Evolutionary conservation across 2,329 filamentous ascomycete species (phyloP), one percentile per base, ranked within the genome.

Genomic region (Penicillium sp.): DNA sequence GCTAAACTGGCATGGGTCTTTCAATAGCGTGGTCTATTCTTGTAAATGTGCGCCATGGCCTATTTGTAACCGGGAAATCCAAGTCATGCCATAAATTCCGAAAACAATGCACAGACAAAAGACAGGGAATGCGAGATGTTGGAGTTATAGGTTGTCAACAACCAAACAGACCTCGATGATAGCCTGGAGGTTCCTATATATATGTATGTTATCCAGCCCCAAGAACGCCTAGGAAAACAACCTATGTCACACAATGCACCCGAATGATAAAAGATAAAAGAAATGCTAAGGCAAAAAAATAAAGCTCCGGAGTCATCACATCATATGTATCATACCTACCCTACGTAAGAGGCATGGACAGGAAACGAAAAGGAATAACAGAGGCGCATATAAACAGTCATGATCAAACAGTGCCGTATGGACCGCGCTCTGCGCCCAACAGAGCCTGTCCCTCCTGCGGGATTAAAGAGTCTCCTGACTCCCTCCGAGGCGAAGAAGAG

Each of bases 401-500:
- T 23, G 3, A 52, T 68, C 50, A 74, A 55, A 74, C 66, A 51
- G 68, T 64, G 16, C 72, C 72, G 51, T 75, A 75, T 59, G 63
- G 65, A 41, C 63, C 64, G 3, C 60, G 58, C 12, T 65, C 68
- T 5, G 61, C 55, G 18, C 59, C 52, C 38, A 75, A 59, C 35
- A 75, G 63, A 38, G 66, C 59, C 53, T 68, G 69, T 10, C 62
- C 63, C 51, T 75, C 72, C 25, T 55, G 62, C 10, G 60, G 38
- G 25, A 46, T 42, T 7, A 56, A 51, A 27, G 45, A 39, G n/a
- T 39, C 31, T 4, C 31, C 41, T 21, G 47, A 52, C 27, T 67
- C 66, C 50, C 65, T 67, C 29, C 67, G 64, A 32, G 74, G 72
- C 21, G 73, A 72, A 27, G 79, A 72, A 18, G 76, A 76, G 51